Conservation (phyloP, 2,329 filamentous ascomycete genomes). For the Dissoconium aciculare region DNA sequence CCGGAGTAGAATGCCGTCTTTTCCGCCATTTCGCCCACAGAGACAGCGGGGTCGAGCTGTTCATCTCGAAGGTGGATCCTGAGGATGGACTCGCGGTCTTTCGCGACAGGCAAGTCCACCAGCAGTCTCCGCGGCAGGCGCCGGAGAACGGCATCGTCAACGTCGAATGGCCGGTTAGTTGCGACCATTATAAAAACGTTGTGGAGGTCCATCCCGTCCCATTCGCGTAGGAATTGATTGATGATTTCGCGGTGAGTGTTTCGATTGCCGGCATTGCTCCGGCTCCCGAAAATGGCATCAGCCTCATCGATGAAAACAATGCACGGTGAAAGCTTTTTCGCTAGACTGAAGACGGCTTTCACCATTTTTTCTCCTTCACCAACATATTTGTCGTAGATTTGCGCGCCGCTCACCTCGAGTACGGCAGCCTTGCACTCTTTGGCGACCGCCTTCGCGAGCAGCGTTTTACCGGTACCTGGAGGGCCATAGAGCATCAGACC, state of each 20-base stretch:
- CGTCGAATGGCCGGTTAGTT: conserved; percentile 86
- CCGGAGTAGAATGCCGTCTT: conserved; percentile 66
- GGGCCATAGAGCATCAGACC: conserved; percentile 94
- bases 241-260: conserved; percentile 74
- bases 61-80: conserved; percentile 58
- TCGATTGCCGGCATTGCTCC: conserved; percentile 50
- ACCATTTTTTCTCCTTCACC: conserved; percentile 96
- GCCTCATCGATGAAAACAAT: conserved; percentile 97
- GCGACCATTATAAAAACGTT: conserved; percentile 97
- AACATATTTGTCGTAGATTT: conserved; percentile 92
- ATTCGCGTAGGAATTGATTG: conserved; percentile 92
- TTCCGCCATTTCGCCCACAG: conserved; percentile 47
- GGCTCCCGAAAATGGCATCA: conserved; percentile 74
- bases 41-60: conserved; percentile 44
- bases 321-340: conserved; percentile 79
- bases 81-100: conserved; percentile 53
- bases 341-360: conserved; percentile 75
- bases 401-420: conserved; percentile 75
- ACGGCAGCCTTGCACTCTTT: conserved; percentile 52
- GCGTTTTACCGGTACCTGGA: conserved; percentile 77
- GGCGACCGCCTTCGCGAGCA: conserved; percentile 52
- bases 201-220: conserved; percentile 70
- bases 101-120: conserved; percentile 54
- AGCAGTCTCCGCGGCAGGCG: conserved; percentile 57
- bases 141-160: conserved; percentile 77